A percentile compares a stretch with the other conserved stretches of the same genome.
These are phyloP conservation scores for Meira nashicola DNA, from an alignment of 1,284 basidiomycete species.

Conservation along the genomic window DNA sequence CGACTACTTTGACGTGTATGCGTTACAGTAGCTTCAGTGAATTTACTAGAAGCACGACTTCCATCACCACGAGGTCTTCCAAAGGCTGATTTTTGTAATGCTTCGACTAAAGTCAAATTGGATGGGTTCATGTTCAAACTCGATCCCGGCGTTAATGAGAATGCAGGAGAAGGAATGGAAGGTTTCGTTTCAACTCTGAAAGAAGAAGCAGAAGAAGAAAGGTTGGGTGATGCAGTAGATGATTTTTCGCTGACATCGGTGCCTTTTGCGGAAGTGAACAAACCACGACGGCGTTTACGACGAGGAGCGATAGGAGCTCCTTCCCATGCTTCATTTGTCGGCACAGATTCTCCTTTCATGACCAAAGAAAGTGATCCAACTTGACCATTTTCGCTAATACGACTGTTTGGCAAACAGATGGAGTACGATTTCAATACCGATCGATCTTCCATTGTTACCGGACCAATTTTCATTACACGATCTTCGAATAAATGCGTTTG, in stretches of 20 bases:
- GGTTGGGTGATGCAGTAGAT: neutral
- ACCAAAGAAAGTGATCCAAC: conserved; percentile 9
- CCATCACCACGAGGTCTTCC: neutral
- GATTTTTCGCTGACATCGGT: too few relatives aligned
- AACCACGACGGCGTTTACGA: neutral
- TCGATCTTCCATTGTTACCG: conserved; percentile 2
- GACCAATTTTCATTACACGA: conserved; percentile 11
- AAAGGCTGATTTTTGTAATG: neutral
- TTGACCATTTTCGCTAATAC: conserved; percentile 1
- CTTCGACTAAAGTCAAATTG: too few relatives aligned
- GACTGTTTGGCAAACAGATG: conserved; percentile 6
- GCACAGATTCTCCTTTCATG: conserved; percentile 16
- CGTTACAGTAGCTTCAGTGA: neutral
- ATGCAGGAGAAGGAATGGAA: neutral
- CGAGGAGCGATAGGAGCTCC: conserved; percentile 9
- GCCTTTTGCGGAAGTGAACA: neutral
- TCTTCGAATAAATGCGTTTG: conserved; percentile 16
- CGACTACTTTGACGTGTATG: too few relatives aligned
- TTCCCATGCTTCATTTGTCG: conserved; percentile 10
- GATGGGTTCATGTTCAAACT: too few relatives aligned
- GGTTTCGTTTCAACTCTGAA: neutral
- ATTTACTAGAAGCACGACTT: neutral
- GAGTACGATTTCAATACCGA: conserved; percentile 11
- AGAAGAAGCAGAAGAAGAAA: neutral
- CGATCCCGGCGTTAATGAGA: neutral